Evolutionary conservation across 768 basidiomycete genomes (phyloP).

Genomic region (Naganishia vaughanmartiniae): DNA sequence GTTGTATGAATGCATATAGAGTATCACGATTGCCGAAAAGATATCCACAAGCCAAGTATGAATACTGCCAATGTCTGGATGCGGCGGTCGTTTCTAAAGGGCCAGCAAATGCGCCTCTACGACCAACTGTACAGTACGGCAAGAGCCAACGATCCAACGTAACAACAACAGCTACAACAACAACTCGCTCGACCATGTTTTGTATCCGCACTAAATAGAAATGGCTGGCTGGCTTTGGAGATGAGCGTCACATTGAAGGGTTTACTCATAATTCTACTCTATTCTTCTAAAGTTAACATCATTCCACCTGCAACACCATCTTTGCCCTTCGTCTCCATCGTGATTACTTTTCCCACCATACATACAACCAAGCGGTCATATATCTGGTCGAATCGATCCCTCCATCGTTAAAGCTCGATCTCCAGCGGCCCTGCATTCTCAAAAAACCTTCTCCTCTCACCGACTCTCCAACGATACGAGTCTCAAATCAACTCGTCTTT

Average conservation of each 20-base stretch:
- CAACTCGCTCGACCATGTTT: not conserved
- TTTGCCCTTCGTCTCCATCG: not conserved
- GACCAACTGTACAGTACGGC: too few relatives aligned
- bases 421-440: not conserved
- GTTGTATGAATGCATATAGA: too few relatives aligned
- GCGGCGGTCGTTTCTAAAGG: too few relatives aligned
- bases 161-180: too few relatives aligned
- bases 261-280: constrained; percentile 19
- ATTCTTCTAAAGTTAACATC: not conserved
- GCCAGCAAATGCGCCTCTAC: too few relatives aligned
- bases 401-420: not conserved
- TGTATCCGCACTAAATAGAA: not conserved
- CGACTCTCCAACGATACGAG: not conserved
- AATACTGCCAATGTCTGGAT: too few relatives aligned
- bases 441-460: not conserved
- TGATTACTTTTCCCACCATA: not conserved
- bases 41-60: too few relatives aligned
- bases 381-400: not conserved
- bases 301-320: not conserved
- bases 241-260: constrained; percentile 24
- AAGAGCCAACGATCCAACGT: too few relatives aligned
- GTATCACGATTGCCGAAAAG: too few relatives aligned
- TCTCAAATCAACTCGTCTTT: not conserved
- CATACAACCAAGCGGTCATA: not conserved
- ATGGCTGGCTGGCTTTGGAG: constrained; percentile 11